phyloP scores from a whole-genome alignment of 148 eudicot species.

The Pharnaceum exiguum region DNA sequence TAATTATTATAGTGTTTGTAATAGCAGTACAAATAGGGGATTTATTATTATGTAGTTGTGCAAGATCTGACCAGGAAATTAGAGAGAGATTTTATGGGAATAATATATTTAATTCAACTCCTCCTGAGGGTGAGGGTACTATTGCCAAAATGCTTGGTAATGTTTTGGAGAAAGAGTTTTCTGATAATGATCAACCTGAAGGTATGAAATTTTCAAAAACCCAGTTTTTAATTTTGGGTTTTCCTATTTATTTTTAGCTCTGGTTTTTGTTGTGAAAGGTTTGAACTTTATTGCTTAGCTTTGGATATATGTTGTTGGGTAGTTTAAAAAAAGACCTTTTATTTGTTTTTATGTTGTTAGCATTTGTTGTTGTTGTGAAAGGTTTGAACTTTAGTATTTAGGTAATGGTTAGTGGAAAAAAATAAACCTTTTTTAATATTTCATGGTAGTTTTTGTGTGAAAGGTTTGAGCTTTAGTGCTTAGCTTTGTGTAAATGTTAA shows the following conservation, averaged over 20 bases:
- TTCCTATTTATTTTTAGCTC: neutral
- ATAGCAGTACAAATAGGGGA: constrained; percentile 18
- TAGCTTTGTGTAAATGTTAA: too few species aligned
- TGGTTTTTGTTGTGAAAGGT: neutral
- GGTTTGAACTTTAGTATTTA: too few species aligned
- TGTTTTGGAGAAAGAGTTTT: constrained; percentile 78
- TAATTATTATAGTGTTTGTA: constrained; percentile 16
- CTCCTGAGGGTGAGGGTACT: constrained; percentile 53
- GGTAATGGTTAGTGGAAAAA: too few species aligned
- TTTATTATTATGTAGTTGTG: constrained; percentile 25
- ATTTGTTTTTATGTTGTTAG: neutral
- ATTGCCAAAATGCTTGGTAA: constrained; percentile 89
- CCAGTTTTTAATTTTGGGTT: neutral
- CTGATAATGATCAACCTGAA: constrained; percentile 87
- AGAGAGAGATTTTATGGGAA: constrained; percentile 80
- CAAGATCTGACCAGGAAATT: constrained; percentile 75
- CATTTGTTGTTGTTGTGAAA: too few species aligned
- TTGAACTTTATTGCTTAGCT: neutral
- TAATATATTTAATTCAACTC: constrained; percentile 50
- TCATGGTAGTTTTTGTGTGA: too few species aligned
- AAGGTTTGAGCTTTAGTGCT: too few species aligned
- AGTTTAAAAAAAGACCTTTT: neutral
- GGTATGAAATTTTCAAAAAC: constrained; percentile 36
- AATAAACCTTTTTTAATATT: too few species aligned
- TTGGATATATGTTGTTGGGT: too few species aligned